Percentiles rank a stretch among this genome's conserved stretches.
phyloP scores from a whole-genome alignment of 257 asterid species.

The Gentiana straminea region DNA sequence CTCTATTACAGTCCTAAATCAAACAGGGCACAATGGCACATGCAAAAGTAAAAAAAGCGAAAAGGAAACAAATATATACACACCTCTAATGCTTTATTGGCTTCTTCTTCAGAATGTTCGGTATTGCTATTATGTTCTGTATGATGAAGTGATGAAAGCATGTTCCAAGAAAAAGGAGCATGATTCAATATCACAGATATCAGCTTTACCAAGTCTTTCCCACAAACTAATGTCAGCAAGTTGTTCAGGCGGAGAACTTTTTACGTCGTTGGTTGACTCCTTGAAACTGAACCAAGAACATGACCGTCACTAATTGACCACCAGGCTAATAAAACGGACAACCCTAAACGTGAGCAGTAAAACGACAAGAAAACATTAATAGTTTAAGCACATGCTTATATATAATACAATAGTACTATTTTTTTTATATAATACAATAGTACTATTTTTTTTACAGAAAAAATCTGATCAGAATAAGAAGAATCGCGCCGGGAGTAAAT shows the following conservation, averaged over 20 bases:
- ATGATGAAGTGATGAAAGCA: slow-evolving; percentile 88
- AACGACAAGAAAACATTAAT: no score
- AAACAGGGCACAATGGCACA: slow-evolving; percentile 1
- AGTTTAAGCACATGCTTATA: no score
- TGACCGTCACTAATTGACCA: no score
- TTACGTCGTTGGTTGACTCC: slow-evolving; percentile 36
- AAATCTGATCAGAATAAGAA: no score
- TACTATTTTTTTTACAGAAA: no score
- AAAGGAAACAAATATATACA: not conserved
- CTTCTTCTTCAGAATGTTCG: slow-evolving; percentile 95
- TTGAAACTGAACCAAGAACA: slow-evolving; percentile 44
- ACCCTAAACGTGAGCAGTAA: no score
- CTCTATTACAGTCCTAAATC: slow-evolving; percentile 2
- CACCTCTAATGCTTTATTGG: slow-evolving; percentile 86
- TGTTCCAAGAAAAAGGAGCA: slow-evolving; percentile 74
- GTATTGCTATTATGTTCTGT: slow-evolving; percentile 76
- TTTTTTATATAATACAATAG: no score
- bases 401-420: no score
- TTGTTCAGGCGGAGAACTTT: slow-evolving; percentile 48
- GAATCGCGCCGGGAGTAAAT: no score
- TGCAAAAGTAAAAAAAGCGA: not conserved
- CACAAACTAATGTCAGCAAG: slow-evolving; percentile 67
- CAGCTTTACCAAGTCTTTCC: slow-evolving; percentile 92
- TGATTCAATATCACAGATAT: slow-evolving; percentile 73
- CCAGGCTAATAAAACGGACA: no score